Evolutionary conservation across 768 basidiomycete genomes (phyloP).

Genomic region (Panellus pusillus): DNA sequence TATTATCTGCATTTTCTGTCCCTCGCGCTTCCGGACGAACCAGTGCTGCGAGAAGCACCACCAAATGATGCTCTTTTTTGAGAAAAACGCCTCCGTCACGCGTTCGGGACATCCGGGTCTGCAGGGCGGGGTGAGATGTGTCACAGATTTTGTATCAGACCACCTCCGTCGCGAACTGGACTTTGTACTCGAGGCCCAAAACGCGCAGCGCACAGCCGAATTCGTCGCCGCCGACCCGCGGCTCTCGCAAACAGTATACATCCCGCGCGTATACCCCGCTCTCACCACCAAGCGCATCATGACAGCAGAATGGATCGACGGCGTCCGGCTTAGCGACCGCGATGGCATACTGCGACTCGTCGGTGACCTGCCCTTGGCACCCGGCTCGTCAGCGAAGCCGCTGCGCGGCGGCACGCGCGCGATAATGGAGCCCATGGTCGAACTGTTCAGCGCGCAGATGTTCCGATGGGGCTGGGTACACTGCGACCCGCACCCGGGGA

Average conservation of each 20-base stretch:
- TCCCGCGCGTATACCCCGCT: slow-evolving; percentile 74
- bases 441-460: slow-evolving; percentile 86
- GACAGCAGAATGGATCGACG: slow-evolving; percentile 84
- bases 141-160: slow-evolving; percentile 65
- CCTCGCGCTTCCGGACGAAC: slow-evolving; percentile 25
- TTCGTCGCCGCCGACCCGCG: slow-evolving; percentile 71
- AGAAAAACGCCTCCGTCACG: slow-evolving; percentile 38
- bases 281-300: slow-evolving; percentile 77
- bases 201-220: slow-evolving; percentile 67
- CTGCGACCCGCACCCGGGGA: slow-evolving; percentile 77
- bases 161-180: slow-evolving; percentile 85
- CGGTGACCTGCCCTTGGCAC: slow-evolving; percentile 44
- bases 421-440: slow-evolving; percentile 85
- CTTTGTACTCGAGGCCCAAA: slow-evolving; percentile 76
- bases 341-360: slow-evolving; percentile 55
- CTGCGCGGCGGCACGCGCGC: slow-evolving; percentile 61
- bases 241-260: slow-evolving; percentile 69
- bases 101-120: no score
- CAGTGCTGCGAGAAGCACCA: slow-evolving; percentile 49
- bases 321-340: slow-evolving; percentile 71
- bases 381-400: slow-evolving; percentile 25
- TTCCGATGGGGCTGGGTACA: slow-evolving; percentile 93
- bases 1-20: slow-evolving; percentile 29
- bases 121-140: no score
- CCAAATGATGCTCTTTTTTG: slow-evolving; percentile 47